Base-by-base conservation (phyloP, 2,329 filamentous ascomycete genomes). In the Aspergillus luchuensis region DNA sequence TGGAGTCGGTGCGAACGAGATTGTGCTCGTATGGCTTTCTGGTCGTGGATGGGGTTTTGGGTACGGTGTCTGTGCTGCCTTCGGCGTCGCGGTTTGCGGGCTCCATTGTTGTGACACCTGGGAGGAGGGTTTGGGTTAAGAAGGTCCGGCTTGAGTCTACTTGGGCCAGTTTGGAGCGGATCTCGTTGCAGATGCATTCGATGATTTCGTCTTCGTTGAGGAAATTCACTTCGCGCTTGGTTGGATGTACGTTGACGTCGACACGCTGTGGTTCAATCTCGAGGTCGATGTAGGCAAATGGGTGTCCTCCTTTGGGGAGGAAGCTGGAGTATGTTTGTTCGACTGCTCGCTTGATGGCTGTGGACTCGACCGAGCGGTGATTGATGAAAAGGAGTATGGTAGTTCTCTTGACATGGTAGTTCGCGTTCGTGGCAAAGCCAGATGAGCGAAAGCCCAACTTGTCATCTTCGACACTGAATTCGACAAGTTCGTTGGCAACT, bases 211-310 rank as follows among this genome's bases (percentile, higher is more conserved):
- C 95, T 74, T 99, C 95, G 63, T 98, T 97, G 21, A 99, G 82
- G 69, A 99, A 98, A 71, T 98, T 95, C 19, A 99, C 95, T 73
- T 99, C 94, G 54, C 92, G 85, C 76, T 99, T 99, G 0, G 95
- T 99, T 0, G 95, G 95, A 75, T 99, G 95, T 0, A 99, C 90
- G 68, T 99, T 99, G 72, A 99, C 96, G 74, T 99, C 95, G 4
- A 99, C 92, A 56, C 94, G 85, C 25, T 90, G 87, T 1, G 95
- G 94, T 68, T 98, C 93, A 59, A 99, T 96, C 61, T 97, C 91
- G 2, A 99, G 83, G 71, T 89, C 95, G 25, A 99, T 82, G 72
- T 99, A 99, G 59, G 94, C 82, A 73, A 98, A 99, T 0, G 95
- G 95, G 72, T 97, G 95, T 1, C 92, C 92, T 36, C 91, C 92